A percentile compares a stretch with the other conserved stretches of the same genome.
Evolutionary conservation across 257 asterid genomes (phyloP).

Genomic region (Echium plantagineum): DNA sequence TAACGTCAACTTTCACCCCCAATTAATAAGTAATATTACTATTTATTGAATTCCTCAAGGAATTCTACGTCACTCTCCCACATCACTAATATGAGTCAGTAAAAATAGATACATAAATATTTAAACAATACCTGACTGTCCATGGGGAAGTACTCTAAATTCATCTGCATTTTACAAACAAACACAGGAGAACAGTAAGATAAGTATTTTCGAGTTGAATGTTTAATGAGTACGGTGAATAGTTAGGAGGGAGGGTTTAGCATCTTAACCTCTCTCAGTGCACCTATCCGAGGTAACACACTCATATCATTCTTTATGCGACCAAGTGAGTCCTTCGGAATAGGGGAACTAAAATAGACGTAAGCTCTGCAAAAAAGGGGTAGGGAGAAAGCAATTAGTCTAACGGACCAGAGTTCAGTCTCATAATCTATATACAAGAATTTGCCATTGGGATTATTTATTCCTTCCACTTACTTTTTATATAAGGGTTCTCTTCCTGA

Average conservation of each 20-base stretch:
- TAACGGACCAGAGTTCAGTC: slow-evolving; percentile 12
- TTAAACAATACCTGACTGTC: slow-evolving; percentile 66
- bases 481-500: slow-evolving; percentile 99
- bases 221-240: not conserved
- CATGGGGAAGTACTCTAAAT: slow-evolving; percentile 79
- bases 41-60: not conserved
- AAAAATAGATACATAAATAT: too few relatives aligned
- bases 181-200: slow-evolving; percentile 10
- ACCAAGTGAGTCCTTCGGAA: slow-evolving; percentile 60
- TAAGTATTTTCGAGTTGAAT: not conserved
- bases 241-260: not conserved
- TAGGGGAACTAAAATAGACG: slow-evolving; percentile 78
- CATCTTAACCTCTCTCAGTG: slow-evolving; percentile 69
- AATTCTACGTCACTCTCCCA: too few relatives aligned
- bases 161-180: slow-evolving; percentile 53
- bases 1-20: too few relatives aligned
- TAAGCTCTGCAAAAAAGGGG: slow-evolving; percentile 55
- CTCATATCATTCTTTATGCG: slow-evolving; percentile 87
- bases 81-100: too few relatives aligned
- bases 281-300: slow-evolving; percentile 96
- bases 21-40: not conserved
- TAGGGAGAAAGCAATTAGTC: slow-evolving; percentile 4
- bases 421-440: not conserved
- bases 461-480: slow-evolving; percentile 52
- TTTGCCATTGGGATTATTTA: slow-evolving; percentile 7